Evolutionary conservation across 805 yeast genomes (phyloP).

Genomic region (Starmerella etchellsii): DNA sequence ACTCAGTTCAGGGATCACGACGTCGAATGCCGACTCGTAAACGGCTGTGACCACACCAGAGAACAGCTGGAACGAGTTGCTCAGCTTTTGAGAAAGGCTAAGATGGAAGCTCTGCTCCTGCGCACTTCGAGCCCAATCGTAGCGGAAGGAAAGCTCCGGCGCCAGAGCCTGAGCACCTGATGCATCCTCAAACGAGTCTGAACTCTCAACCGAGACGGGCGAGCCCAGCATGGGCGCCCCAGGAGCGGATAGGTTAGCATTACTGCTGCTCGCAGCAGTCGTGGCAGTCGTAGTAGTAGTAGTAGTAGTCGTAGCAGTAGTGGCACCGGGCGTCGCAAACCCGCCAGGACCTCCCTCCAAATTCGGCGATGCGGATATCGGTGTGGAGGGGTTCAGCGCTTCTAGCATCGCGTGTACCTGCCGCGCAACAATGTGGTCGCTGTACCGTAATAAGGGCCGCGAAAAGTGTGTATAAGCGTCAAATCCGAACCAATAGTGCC

Average conservation of each 20-base stretch:
- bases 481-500: conserved; percentile 68
- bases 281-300: neutral
- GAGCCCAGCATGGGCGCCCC: neutral
- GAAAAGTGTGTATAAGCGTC: conserved; percentile 88
- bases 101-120: conserved; percentile 92
- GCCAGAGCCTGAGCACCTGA: conserved; percentile 34
- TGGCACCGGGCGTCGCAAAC: neutral
- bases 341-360: neutral
- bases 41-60: conserved; percentile 85
- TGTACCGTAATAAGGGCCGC: conserved; percentile 84
- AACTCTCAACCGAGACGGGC: neutral
- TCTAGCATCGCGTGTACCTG: conserved; percentile 60
- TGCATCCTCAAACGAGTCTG: neutral
- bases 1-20: conserved; percentile 68
- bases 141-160: conserved; percentile 89
- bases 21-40: conserved; percentile 91
- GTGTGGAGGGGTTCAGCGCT: neutral
- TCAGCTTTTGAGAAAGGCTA: conserved; percentile 34
- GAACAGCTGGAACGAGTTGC: conserved; percentile 63
- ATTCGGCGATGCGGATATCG: neutral
- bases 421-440: conserved; percentile 84
- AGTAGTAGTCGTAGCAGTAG: neutral
- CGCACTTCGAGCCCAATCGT: conserved; percentile 84
- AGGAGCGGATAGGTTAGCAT: neutral
- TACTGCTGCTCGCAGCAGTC: neutral